Evolutionary conservation across 148 eudicot genomes (phyloP), one percentile per base, ranked within the genome.

Genomic region (Amaranthus hypochondriacus): DNA sequence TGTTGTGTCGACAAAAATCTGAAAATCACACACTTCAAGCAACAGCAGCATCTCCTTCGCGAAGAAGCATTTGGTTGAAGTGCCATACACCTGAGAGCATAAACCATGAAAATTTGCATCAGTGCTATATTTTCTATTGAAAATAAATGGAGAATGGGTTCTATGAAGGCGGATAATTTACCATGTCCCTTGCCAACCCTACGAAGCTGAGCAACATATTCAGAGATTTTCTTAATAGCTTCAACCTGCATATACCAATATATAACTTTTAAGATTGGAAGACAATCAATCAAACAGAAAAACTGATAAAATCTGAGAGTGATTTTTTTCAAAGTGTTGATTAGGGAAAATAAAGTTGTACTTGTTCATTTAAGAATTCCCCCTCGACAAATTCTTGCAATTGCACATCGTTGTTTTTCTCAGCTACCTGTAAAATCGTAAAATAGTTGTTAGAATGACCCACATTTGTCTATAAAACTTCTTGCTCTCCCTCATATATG

Each of bases 1-100:
- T 47, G 48, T 28, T 28, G 39, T 52, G 68, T 48, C 48, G 53
- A 64, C 76, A 52, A 67, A 71, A n/a, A 13, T 15, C 62, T n/a
- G 43, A n/a, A n/a, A 9, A 67, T 72, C 48, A 62, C 53, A 18
- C 46, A 54, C 49, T 60, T 48, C 10, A 52, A 28, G 73, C 73
- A 47, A 70, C 76, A 74, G 89, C 93, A 63, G 78, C 83, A 52
- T 55, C 86, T 48, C 68, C 86, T 54, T 75, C 87, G 0, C 81
- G 69, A 56, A 89, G 91, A 66, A 93, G 95, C 89, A 82, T 83
- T 80, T 93, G 97, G 79, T 93, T 86, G 39, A 93, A 93, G 76
- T 91, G 97, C 98, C 98, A 93, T 9, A 88, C 93, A 60, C 98
- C 98, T 93, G 81, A 66, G 76, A 28, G 39, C 18, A 76, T 48